Conservation (phyloP, 2,329 filamentous ascomycete genomes). For the Cladophialophora bantiana region DNA sequence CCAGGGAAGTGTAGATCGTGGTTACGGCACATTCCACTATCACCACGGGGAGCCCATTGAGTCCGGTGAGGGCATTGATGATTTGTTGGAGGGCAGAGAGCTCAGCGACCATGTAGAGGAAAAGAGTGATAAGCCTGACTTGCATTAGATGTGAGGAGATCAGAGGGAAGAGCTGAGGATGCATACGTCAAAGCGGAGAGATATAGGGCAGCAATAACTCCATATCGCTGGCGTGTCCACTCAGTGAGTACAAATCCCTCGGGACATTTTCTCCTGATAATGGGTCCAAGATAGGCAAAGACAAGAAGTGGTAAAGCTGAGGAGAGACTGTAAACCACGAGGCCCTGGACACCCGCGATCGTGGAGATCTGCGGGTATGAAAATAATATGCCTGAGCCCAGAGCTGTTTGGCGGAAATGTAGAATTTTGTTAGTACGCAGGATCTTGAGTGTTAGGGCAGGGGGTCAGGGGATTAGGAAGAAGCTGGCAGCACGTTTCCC, state of each 20-base stretch:
- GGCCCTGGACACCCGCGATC: conserved; percentile 78
- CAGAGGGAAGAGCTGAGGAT: not conserved
- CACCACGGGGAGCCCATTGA: conserved; percentile 75
- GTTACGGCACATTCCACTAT: conserved; percentile 80
- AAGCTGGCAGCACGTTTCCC: conserved; percentile 94
- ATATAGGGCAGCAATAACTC: conserved; percentile 71
- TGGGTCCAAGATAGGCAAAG: conserved; percentile 72
- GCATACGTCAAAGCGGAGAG: conserved; percentile 73
- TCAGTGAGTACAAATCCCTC: conserved; percentile 85
- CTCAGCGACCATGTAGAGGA: conserved; percentile 87
- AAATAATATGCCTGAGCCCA: conserved; percentile 84
- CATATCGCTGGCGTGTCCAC: conserved; percentile 82
- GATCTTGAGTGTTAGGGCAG: conserved; percentile 18
- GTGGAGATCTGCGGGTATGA: conserved; percentile 82
- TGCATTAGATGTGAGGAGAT: conserved; percentile 26
- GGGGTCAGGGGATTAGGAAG: conserved; percentile 50
- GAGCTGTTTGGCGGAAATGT: conserved; percentile 60
- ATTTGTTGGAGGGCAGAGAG: conserved; percentile 83
- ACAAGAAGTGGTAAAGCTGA: conserved; percentile 75
- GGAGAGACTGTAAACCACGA: conserved; percentile 76
- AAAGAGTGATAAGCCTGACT: conserved; percentile 72
- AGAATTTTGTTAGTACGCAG: conserved; percentile 47
- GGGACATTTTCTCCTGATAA: conserved; percentile 80
- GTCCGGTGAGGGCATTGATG: conserved; percentile 73
- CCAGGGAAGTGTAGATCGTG: conserved; percentile 82